These are phyloP conservation scores for Cladophialophora bantiana DNA, from an alignment of 2,329 filamentous ascomycete genomes.

Conservation along the genomic window DNA sequence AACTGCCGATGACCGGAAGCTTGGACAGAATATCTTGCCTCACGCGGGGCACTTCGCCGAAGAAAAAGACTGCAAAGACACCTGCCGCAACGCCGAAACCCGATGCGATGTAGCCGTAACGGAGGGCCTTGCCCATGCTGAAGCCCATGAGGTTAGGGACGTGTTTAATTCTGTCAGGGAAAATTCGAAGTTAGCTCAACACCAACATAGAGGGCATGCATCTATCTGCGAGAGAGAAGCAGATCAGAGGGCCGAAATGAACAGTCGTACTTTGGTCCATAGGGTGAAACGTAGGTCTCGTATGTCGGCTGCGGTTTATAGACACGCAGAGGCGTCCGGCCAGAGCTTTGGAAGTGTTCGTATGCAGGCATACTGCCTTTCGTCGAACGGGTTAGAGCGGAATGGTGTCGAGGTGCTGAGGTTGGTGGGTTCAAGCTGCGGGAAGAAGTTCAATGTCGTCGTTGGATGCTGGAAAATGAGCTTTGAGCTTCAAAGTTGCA, in stretches of 20 bases:
- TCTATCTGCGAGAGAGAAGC: constrained; percentile 45
- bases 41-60: constrained; percentile 68
- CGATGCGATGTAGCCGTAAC: constrained; percentile 56
- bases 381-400: not conserved
- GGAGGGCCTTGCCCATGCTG: constrained; percentile 30
- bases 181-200: not conserved
- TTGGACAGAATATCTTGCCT: constrained; percentile 68
- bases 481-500: constrained; percentile 17
- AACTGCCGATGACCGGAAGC: constrained; percentile 64
- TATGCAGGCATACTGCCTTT: constrained; percentile 23
- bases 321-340: constrained; percentile 36
- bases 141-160: constrained; percentile 40
- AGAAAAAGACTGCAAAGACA: constrained; percentile 68
- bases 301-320: constrained; percentile 39
- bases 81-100: constrained; percentile 65
- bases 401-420: not conserved
- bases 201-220: not conserved
- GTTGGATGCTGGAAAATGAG: constrained; percentile 16
- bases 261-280: constrained; percentile 62
- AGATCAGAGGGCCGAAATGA: constrained; percentile 59
- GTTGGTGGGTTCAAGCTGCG: constrained; percentile 6
- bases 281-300: constrained; percentile 63
- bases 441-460: constrained; percentile 20
- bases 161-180: constrained; percentile 27
- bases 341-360: constrained; percentile 33